These are phyloP conservation scores for Emericellopsis atlantica DNA, from an alignment of 2,329 filamentous ascomycete genomes.

Conservation along the genomic window DNA sequence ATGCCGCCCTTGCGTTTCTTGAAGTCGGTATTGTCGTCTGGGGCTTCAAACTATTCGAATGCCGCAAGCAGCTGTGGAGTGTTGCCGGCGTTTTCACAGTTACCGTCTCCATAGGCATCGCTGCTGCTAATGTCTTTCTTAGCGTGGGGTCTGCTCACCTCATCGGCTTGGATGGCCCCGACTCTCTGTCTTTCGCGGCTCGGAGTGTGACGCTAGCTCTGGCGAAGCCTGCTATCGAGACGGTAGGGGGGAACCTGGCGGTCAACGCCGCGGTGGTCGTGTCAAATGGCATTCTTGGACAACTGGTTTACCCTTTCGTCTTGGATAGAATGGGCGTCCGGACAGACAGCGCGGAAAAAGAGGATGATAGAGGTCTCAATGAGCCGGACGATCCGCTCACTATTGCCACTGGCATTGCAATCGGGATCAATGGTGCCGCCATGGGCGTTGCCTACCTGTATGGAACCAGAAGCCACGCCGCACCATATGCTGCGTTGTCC, in stretches of 20 bases:
- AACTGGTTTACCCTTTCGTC: slow-evolving; percentile 22
- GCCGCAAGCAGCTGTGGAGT: slow-evolving; percentile 30
- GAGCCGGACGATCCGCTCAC: slow-evolving; percentile 12
- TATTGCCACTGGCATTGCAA: slow-evolving; percentile 36
- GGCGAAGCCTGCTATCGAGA: slow-evolving; percentile 30
- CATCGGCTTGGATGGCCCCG: slow-evolving; percentile 19
- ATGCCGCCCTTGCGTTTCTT: slow-evolving; percentile 32
- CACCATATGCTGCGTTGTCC: slow-evolving; percentile 41
- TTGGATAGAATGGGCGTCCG: slow-evolving; percentile 15
- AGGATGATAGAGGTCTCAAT: background rate
- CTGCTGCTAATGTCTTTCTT: slow-evolving; percentile 27
- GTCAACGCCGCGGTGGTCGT: slow-evolving; percentile 38
- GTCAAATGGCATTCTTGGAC: slow-evolving; percentile 33
- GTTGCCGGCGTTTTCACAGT: slow-evolving; percentile 25
- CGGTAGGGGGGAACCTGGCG: slow-evolving; percentile 29
- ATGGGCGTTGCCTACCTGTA: slow-evolving; percentile 48
- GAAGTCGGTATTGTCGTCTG: slow-evolving; percentile 38
- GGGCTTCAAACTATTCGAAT: slow-evolving; percentile 41
- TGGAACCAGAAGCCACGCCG: slow-evolving; percentile 36
- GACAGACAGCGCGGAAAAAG: background rate
- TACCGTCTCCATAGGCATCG: slow-evolving; percentile 20
- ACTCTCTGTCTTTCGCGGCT: slow-evolving; percentile 32
- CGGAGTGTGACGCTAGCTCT: slow-evolving; percentile 37
- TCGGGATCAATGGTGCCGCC: slow-evolving; percentile 46
- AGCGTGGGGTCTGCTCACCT: slow-evolving; percentile 22